A percentile compares a stretch with the other conserved stretches of the same genome.
phyloP scores from a whole-genome alignment of 768 basidiomycete genomes.

The Tylopilus vinaceipallidus region DNA sequence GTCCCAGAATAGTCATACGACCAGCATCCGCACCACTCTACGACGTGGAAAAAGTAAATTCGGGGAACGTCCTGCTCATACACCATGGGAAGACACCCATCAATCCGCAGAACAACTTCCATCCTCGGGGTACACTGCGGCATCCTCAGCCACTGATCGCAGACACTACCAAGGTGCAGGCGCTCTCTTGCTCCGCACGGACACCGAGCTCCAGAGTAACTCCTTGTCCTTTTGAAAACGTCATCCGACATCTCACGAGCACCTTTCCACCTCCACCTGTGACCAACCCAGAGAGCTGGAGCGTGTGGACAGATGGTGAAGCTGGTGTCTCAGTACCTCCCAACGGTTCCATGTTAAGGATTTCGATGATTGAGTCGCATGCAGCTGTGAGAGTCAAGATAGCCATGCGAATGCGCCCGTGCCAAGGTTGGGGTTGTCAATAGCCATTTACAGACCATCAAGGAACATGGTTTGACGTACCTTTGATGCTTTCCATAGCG shows the following conservation, averaged over 20 bases:
- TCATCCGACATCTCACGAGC: constrained; percentile 93
- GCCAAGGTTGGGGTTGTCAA: constrained; percentile 20
- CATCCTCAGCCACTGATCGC: constrained; percentile 84
- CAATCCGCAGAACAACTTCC: background rate
- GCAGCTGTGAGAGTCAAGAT: constrained; percentile 57
- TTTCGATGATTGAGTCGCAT: constrained; percentile 93
- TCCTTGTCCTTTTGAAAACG: constrained; percentile 83
- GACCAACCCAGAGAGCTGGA: constrained; percentile 90
- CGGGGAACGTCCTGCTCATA: background rate
- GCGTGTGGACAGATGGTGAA: constrained; percentile 86
- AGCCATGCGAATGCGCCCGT: constrained; percentile 13
- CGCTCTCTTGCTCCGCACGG: constrained; percentile 86
- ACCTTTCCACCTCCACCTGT: constrained; percentile 95
- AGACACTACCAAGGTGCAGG: constrained; percentile 82
- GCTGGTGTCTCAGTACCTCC: constrained; percentile 86
- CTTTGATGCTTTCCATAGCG: constrained; percentile 91
- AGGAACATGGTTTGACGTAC: constrained; percentile 43
- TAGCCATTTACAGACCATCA: constrained; percentile 9
- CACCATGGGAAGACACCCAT: constrained; percentile 13
- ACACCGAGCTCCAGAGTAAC: constrained; percentile 92
- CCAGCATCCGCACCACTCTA: background rate
- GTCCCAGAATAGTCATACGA: constrained; percentile 7
- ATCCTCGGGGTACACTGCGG: no score
- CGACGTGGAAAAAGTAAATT: constrained; percentile 4
- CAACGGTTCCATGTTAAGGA: constrained; percentile 94